Conservation (phyloP, 495 filamentous ascomycete genomes). For the Penicillium taxi region DNA sequence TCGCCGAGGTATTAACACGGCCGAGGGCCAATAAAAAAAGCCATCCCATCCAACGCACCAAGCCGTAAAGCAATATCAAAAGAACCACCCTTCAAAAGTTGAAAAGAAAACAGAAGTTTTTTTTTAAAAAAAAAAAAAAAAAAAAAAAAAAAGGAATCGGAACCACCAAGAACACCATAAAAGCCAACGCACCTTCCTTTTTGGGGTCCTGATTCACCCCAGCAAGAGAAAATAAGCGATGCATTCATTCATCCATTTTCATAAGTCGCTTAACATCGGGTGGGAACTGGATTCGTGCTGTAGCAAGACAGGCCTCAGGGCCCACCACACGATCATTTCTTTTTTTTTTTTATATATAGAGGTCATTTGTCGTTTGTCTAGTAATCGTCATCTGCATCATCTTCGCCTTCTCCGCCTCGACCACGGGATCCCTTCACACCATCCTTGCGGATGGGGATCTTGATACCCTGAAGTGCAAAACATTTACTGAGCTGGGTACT, state of each 20-base stretch:
- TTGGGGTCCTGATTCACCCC: constrained; percentile 12
- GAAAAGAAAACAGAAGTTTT: constrained; percentile 9
- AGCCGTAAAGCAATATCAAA: constrained; percentile 28
- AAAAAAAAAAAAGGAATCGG: constrained; percentile 7
- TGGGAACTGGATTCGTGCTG: constrained; percentile 7
- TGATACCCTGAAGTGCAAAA: constrained; percentile 93
- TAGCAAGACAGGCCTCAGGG: not conserved
- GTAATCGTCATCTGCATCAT: constrained; percentile 33
- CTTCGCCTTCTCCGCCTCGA: constrained; percentile 56
- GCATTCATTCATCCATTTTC: constrained; percentile 8
- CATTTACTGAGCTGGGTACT: constrained; percentile 87
- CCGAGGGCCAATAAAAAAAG: constrained; percentile 12
- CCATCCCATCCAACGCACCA: constrained; percentile 16
- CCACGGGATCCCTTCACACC: constrained; percentile 55
- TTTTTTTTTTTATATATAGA: too few species aligned
- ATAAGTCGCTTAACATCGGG: too few species aligned
- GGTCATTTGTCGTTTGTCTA: not conserved
- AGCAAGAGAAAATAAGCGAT: constrained; percentile 9
- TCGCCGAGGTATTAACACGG: constrained; percentile 20
- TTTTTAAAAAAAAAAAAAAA: not conserved
- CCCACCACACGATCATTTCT: constrained; percentile 4
- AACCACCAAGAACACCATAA: constrained; percentile 26
- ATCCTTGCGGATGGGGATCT: constrained; percentile 90
- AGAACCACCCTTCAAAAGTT: constrained; percentile 5
- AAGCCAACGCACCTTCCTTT: constrained; percentile 24